phyloP scores from a whole-genome alignment of 768 basidiomycete species.

The Atractiella rhizophila region DNA sequence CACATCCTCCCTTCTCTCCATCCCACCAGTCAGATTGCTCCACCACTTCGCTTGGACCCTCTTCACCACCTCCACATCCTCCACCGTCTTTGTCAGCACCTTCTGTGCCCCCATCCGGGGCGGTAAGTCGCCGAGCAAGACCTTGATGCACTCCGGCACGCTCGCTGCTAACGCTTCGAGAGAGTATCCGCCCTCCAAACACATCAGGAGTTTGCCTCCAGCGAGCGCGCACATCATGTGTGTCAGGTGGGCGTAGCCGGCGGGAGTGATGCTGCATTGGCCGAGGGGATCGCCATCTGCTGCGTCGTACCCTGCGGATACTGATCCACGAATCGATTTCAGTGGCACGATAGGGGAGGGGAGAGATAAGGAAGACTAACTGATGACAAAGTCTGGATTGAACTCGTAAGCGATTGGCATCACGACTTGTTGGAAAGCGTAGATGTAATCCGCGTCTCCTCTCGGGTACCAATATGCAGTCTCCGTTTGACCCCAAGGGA shows the following conservation, averaged over 20 bases:
- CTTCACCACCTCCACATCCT: no score
- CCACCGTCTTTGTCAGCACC: no score
- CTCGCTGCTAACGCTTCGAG: slow-evolving; percentile 66
- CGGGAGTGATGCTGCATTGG: slow-evolving; percentile 66
- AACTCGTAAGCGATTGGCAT: slow-evolving; percentile 98
- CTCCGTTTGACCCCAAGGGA: slow-evolving; percentile 70
- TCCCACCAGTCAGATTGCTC: no score
- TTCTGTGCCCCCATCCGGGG: no score
- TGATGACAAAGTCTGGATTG: slow-evolving; percentile 80
- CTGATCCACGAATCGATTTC: slow-evolving; percentile 26
- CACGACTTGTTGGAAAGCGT: slow-evolving; percentile 81
- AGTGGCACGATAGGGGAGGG: neutral
- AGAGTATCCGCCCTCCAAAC: slow-evolving; percentile 89
- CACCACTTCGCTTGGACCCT: no score
- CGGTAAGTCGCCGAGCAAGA: slow-evolving; percentile 75
- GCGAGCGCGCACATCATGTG: slow-evolving; percentile 81
- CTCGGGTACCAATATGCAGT: no score
- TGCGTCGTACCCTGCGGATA: slow-evolving; percentile 94
- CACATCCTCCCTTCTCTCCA: no score
- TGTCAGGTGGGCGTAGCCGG: slow-evolving; percentile 94
- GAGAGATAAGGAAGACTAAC: slow-evolving; percentile 28
- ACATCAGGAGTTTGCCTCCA: slow-evolving; percentile 65
- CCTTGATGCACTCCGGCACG: slow-evolving; percentile 55
- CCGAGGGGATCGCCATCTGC: slow-evolving; percentile 79
- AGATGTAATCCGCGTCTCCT: slow-evolving; percentile 91